These are phyloP conservation scores for Tulasnella sp. DNA, from an alignment of 768 basidiomycete genomes.

Conservation along the genomic window DNA sequence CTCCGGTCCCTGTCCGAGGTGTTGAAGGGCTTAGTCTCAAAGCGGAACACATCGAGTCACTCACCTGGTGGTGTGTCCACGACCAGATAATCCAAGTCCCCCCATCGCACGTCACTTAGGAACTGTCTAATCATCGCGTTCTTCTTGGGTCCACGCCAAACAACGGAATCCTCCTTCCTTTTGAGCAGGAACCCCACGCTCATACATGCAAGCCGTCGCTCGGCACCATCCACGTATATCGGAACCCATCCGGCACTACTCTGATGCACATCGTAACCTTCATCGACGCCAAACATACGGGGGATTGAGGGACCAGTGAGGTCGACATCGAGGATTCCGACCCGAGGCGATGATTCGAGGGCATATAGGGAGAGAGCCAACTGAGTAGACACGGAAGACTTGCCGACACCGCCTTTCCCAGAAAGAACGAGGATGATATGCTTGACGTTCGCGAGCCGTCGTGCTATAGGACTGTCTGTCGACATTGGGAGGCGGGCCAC, in stretches of 20 bases:
- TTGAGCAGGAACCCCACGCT: constrained; percentile 94
- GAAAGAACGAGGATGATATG: constrained; percentile 91
- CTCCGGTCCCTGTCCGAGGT: constrained; percentile 80
- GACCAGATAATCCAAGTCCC: constrained; percentile 87
- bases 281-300: constrained; percentile 88
- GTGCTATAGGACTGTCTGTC: constrained; percentile 60
- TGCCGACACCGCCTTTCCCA: constrained; percentile 96
- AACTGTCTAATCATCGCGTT: constrained; percentile 98
- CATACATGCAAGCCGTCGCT: constrained; percentile 86
- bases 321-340: constrained; percentile 93
- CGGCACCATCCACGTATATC: constrained; percentile 85
- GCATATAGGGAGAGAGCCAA: constrained; percentile 84
- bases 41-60: constrained; percentile 38
- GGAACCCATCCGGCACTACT: constrained; percentile 98
- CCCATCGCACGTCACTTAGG: constrained; percentile 93
- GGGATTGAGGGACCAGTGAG: constrained; percentile 94
- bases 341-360: constrained; percentile 50
- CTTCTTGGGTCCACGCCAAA: constrained; percentile 99
- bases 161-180: constrained; percentile 88
- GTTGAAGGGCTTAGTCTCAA: not conserved
- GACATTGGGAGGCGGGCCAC: constrained; percentile 25
- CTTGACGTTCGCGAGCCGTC: constrained; percentile 72
- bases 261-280: constrained; percentile 75
- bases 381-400: constrained; percentile 94
- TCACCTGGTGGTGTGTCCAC: constrained; percentile 96